Evolutionary conservation across 768 basidiomycete species (phyloP), one percentile per base, ranked within the genome.

Genomic region (Saitozyma sp.): DNA sequence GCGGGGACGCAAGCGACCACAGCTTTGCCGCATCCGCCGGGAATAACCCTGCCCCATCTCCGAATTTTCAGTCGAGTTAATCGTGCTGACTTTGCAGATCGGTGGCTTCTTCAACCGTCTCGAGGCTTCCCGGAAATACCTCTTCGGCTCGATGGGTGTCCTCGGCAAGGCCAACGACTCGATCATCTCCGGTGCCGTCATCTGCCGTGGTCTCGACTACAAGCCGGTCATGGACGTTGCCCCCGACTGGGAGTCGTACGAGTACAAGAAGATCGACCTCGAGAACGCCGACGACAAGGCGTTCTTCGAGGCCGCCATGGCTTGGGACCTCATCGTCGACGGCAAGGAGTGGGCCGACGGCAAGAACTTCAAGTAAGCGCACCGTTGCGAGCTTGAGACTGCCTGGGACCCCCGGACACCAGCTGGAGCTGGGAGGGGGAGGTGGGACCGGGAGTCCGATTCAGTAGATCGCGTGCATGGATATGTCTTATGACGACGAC

Each of bases 81-180:
- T 50, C 40, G 56, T 52, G 54, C 58, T 66, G 48, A 54, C 53
- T 43, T 56, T n/a, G 11, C 54, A 89, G 81, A 86, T 96, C 75
- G 86, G 86, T 62, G 95, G 95, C 16, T 92, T 95, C 87, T 97
- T 94, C 86, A 81, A 94, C 85, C 91, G 96, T 61, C 87, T 99
- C 9, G 96, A 98, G 83, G 96, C 87, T 9, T 92, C 93, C 20
- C 89, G 95, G 81, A 95, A 96, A 81, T 95, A 96, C 84, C 85
- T 94, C 67, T 96, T 97, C 80, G 95, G 88, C 13, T 94, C 91
- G 50, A 80, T 92, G 51, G 92, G 91, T 78, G 96, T 99, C 19
- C 87, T 94, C 62, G 95, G 96, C 76, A 81, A 82, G 73, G 56
- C 83, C 77, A 89, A 90, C 81, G 83, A 90, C 81, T 90, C 88